Conservation (phyloP, 83 land plant species). For the Diphasiastrum complanatum region DNA sequence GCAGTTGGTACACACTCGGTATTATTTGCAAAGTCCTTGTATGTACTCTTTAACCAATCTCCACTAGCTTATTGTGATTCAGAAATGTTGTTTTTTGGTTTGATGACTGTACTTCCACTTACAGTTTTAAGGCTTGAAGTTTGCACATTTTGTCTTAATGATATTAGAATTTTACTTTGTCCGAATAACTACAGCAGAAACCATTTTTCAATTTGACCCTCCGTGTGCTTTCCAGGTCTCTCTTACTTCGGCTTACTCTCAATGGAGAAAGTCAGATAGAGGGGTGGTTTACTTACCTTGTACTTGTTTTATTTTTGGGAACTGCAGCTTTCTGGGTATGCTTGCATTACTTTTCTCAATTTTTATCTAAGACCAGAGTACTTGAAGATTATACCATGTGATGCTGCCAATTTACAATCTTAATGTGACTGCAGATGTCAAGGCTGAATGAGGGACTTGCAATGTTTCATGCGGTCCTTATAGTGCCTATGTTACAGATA, state of each 20-base stretch:
- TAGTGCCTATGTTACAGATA: constrained; percentile 99
- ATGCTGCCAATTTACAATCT: neutral
- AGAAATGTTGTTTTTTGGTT: too few species aligned
- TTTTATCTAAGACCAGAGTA: too few species aligned
- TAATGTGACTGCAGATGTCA: constrained; percentile 62
- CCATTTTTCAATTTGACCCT: too few species aligned
- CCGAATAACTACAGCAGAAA: neutral
- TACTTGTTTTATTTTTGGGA: constrained; percentile 68
- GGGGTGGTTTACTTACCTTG: constrained; percentile 88
- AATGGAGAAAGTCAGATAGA: constrained; percentile 69
- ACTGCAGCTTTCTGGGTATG: constrained; percentile 98
- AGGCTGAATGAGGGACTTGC: constrained; percentile 96
- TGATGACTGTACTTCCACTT: too few species aligned
- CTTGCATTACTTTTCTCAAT: too few species aligned
- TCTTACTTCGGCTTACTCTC: constrained; percentile 68
- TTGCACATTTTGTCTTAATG: too few species aligned
- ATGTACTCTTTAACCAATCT: constrained; percentile 20
- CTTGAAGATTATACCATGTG: too few species aligned
- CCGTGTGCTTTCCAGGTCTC: constrained; percentile 50
- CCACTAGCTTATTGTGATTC: too few species aligned
- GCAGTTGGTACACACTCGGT: constrained; percentile 95
- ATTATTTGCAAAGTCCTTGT: constrained; percentile 96
- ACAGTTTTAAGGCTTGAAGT: neutral
- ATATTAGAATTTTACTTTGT: constrained; percentile 4
- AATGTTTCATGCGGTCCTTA: constrained; percentile 87